phyloP scores from a whole-genome alignment of 2,329 filamentous ascomycete genomes.

The Aspergillus pseudoviridinutans region DNA sequence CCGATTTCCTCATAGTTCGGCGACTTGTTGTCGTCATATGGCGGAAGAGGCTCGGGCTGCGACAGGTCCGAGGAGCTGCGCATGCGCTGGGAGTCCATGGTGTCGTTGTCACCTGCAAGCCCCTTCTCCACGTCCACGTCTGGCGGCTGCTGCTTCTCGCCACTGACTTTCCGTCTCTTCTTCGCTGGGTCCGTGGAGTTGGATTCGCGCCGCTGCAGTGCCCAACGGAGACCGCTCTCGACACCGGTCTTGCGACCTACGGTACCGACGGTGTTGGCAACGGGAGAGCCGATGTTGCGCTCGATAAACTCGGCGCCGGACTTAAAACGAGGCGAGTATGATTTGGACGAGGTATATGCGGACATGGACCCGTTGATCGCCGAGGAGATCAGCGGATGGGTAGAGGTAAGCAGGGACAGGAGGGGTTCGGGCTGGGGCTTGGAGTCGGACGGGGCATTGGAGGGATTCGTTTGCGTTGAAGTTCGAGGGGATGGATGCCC shows the following conservation, averaged over 20 bases:
- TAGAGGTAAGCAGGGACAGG: constrained; percentile 79
- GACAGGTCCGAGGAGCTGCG: constrained; percentile 63
- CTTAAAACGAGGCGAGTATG: constrained; percentile 83
- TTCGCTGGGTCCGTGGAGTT: constrained; percentile 29
- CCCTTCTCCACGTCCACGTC: constrained; percentile 49
- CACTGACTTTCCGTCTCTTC: constrained; percentile 44
- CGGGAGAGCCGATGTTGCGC: constrained; percentile 73
- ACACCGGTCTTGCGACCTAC: constrained; percentile 83
- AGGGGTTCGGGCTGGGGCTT: constrained; percentile 68
- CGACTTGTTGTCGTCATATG: constrained; percentile 75
- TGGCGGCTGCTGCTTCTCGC: constrained; percentile 27
- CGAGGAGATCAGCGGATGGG: constrained; percentile 78
- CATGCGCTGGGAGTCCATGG: constrained; percentile 17
- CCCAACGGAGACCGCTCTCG: constrained; percentile 81
- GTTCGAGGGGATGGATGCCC: constrained; percentile 57
- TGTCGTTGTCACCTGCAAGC: constrained; percentile 16
- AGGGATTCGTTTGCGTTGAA: constrained; percentile 32
- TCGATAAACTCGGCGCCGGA: constrained; percentile 90
- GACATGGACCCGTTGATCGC: constrained; percentile 81
- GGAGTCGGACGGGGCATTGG: constrained; percentile 30
- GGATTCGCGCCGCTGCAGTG: constrained; percentile 53
- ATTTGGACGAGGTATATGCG: constrained; percentile 82
- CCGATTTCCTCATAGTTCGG: constrained; percentile 67
- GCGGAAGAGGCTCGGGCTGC: constrained; percentile 71
- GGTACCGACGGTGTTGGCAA: constrained; percentile 80